Evolutionary conservation across 148 eudicot genomes (phyloP), one percentile per base, ranked within the genome.

Genomic region (Salicornia ramosissima): DNA sequence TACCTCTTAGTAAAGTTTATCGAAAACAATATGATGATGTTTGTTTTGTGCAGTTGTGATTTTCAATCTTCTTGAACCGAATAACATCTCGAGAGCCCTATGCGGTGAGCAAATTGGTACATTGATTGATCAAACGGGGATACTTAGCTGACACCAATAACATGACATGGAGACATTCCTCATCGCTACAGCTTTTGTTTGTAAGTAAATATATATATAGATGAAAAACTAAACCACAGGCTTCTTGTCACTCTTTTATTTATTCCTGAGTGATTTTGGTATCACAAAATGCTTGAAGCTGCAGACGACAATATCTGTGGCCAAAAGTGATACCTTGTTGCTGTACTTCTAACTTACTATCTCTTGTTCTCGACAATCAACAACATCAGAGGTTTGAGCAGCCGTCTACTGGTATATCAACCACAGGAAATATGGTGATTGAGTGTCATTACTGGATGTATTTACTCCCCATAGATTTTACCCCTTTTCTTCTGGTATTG

Each of bases 51-150:
- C 83, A 92, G 97, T 92, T 74, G 85, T 85, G 70, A 71, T 92
- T 42, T 92, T 92, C 74, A 88, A 90, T 78, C 91, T 92, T 75
- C 93, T 84, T 12, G 90, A 90, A 81, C 89, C 93, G 19, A 91
- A 94, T 59, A 90, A 90, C 86, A 88, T 92, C 74, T 90, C 97
- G 51, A 86, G 88, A 78, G 97, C 97, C 50, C 78, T 92, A 49
- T 86, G 88, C 56, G 97, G 97, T 59, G 96, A 92, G 77, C 85
- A 84, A 73, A 88, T 92, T 45, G 97, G 97, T 49, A 90, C 87
- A 25, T 74, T 89, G 71, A 85, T 92, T 62, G 97, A 92, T 79
- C 96, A 85, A 74, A 86, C 85, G 4, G 97, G 96, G 66, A 74
- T 67, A 58, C 76, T 83, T 25, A 81, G 82, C 83, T 91, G 77